Evolutionary conservation across 805 yeast species (phyloP).

Genomic region (Metschnikowia amazonensis): DNA sequence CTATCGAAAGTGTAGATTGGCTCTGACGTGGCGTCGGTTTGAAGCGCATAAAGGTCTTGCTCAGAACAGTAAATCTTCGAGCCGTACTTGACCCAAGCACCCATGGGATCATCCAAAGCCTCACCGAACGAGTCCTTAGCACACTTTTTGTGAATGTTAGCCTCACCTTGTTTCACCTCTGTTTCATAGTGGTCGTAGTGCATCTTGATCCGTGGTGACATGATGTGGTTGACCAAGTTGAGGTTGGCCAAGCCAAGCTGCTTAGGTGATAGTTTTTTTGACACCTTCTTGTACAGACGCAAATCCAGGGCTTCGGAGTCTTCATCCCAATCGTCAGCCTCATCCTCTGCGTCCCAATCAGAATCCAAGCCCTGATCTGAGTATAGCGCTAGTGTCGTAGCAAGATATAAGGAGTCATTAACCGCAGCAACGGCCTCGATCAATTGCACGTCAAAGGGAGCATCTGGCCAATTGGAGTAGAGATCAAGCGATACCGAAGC

Average conservation of each 20-base stretch:
- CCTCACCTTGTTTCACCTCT: constrained; percentile 25
- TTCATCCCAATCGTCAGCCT: constrained; percentile 1
- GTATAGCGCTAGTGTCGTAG: constrained; percentile 6
- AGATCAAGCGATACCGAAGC: constrained; percentile 9
- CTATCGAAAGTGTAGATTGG: constrained; percentile 52
- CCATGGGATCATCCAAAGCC: constrained; percentile 19
- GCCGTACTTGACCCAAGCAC: constrained; percentile 51
- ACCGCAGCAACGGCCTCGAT: constrained; percentile 16
- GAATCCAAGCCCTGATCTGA: constrained; percentile 6
- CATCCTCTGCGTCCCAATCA: constrained; percentile 12
- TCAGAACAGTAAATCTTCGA: constrained; percentile 57
- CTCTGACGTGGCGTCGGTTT: constrained; percentile 34
- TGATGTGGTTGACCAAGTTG: constrained; percentile 43
- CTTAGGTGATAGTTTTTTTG: constrained; percentile 1
- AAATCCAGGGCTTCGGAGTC: neutral
- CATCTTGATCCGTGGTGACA: constrained; percentile 62
- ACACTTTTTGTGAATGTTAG: constrained; percentile 21
- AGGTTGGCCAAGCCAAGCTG: constrained; percentile 35
- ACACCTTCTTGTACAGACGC: constrained; percentile 1
- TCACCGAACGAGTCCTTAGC: constrained; percentile 33
- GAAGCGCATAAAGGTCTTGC: constrained; percentile 76
- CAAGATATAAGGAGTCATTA: constrained; percentile 12
- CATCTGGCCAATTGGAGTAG: constrained; percentile 13
- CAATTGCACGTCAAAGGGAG: constrained; percentile 16
- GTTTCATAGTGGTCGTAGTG: constrained; percentile 52